phyloP scores from a whole-genome alignment of 2,329 filamentous ascomycete genomes.

The Atkinsonella hypoxylon region DNA sequence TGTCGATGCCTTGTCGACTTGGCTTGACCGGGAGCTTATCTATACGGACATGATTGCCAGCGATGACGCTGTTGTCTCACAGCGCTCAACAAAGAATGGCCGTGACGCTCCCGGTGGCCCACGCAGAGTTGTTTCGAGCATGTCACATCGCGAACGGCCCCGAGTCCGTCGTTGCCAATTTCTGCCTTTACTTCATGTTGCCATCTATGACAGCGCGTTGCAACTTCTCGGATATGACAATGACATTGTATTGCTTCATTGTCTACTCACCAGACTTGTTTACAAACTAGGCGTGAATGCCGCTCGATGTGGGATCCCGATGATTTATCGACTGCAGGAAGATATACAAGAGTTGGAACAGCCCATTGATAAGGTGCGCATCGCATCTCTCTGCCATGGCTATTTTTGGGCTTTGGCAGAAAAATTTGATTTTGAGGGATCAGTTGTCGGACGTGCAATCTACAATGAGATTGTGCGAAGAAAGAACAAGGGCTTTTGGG shows the following conservation, averaged over 20 bases:
- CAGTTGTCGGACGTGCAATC: constrained; percentile 57
- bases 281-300: constrained; percentile 74
- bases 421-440: constrained; percentile 63
- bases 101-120: constrained; percentile 30
- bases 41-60: constrained; percentile 49
- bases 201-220: constrained; percentile 78
- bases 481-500: constrained; percentile 65
- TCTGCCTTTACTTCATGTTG: constrained; percentile 69
- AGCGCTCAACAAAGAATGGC: constrained; percentile 30
- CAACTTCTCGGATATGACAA: constrained; percentile 60
- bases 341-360: constrained; percentile 58
- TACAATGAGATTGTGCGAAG: constrained; percentile 66
- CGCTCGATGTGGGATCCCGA: constrained; percentile 65
- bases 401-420: constrained; percentile 76
- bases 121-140: constrained; percentile 56
- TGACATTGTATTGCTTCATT: constrained; percentile 66
- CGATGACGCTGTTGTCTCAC: constrained; percentile 39
- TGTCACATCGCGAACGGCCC: constrained; percentile 48
- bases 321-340: constrained; percentile 81
- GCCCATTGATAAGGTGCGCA: constrained; percentile 60
- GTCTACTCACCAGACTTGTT: constrained; percentile 63
- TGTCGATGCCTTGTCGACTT: constrained; percentile 68
- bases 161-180: constrained; percentile 53
- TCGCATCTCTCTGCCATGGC: constrained; percentile 76
- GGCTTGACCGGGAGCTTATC: constrained; percentile 72